Percentiles rank a stretch among this genome's conserved stretches.
These are phyloP conservation scores for Thinopyrum elongatum DNA, from an alignment of 176 grass and related monocot genomes.

Conservation along the genomic window DNA sequence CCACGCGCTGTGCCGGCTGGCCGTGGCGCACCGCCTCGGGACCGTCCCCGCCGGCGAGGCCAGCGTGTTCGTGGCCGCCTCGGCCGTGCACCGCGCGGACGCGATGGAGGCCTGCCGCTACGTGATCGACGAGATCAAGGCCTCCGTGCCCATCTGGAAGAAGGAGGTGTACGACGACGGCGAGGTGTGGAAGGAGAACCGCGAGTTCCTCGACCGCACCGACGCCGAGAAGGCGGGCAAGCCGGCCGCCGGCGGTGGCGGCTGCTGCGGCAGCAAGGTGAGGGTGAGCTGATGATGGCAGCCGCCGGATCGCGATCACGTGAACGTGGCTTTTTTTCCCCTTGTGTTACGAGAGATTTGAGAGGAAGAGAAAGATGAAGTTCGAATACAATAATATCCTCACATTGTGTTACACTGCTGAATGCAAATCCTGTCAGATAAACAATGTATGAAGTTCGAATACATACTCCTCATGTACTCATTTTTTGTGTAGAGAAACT, in stretches of 20 bases:
- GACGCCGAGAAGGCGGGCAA: not conserved
- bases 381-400: too few relatives aligned
- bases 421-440: not conserved
- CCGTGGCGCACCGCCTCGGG: conserved; percentile 76
- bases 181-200: conserved; percentile 99
- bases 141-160: conserved; percentile 94
- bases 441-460: not conserved
- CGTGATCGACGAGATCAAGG: conserved; percentile 95
- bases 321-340: not conserved
- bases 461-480: not conserved
- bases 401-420: not conserved
- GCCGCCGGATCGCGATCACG: conserved; percentile 23
- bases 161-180: conserved; percentile 98
- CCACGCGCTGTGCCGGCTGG: conserved; percentile 54
- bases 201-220: conserved; percentile 68
- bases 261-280: conserved; percentile 80
- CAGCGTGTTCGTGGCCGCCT: conserved; percentile 86
- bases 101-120: conserved; percentile 88
- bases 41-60: conserved; percentile 70
- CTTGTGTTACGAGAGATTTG: not conserved
- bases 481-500: not conserved
- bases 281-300: conserved; percentile 32
- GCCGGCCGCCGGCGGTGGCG: not conserved
- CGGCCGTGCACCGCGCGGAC: conserved; percentile 79
- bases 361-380: not conserved